Conservation (phyloP, 768 basidiomycete genomes). For the Leccinum subgranulosum region DNA sequence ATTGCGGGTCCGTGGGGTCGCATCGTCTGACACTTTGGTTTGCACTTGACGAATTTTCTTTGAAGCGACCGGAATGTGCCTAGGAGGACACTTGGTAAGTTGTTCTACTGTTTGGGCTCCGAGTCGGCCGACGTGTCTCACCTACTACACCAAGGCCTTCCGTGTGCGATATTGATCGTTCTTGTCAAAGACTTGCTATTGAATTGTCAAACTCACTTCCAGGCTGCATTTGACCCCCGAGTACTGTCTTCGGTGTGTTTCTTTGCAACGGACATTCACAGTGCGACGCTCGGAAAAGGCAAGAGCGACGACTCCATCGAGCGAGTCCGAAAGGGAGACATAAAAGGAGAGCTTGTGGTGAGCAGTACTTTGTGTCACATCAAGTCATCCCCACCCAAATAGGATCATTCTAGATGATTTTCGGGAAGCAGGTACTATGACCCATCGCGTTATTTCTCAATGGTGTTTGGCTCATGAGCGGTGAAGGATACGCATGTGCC, state of each 20-base stretch:
- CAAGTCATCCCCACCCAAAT: background rate
- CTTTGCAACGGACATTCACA: slow-evolving; percentile 94
- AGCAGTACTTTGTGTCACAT: slow-evolving; percentile 21
- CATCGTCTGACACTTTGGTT: too few relatives aligned
- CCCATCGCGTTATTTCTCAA: background rate
- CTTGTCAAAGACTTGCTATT: background rate
- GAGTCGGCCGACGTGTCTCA: background rate
- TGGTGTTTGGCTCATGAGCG: background rate
- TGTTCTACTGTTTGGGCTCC: background rate
- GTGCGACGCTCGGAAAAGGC: slow-evolving; percentile 80
- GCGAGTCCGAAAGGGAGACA: slow-evolving; percentile 69
- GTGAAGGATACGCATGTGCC: slow-evolving; percentile 89
- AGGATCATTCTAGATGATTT: slow-evolving; percentile 71
- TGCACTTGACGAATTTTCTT: slow-evolving; percentile 2
- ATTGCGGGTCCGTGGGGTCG: too few relatives aligned
- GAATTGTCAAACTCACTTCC: background rate
- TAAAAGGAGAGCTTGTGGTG: slow-evolving; percentile 87
- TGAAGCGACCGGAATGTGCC: slow-evolving; percentile 85
- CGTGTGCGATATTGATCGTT: slow-evolving; percentile 34
- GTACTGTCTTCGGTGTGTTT: slow-evolving; percentile 86
- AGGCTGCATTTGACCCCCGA: slow-evolving; percentile 88
- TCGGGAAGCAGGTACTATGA: slow-evolving; percentile 78
- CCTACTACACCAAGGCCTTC: slow-evolving; percentile 40
- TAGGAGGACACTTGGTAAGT: slow-evolving; percentile 79
- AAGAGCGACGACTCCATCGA: slow-evolving; percentile 79